Conservation (phyloP, 306 rosid species). For the Comarum palustre region DNA sequence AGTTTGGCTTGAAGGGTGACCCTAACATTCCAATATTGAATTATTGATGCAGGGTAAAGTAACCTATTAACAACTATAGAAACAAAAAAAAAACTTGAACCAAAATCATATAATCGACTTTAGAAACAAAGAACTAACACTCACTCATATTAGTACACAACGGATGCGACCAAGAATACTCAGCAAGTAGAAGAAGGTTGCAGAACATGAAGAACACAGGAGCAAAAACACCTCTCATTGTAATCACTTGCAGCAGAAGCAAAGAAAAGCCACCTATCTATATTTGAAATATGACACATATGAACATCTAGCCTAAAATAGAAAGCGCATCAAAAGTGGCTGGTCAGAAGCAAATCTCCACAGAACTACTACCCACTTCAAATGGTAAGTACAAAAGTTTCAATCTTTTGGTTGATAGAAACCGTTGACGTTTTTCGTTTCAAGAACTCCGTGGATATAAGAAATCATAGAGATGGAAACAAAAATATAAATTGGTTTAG, state of each 20-base stretch:
- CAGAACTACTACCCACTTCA: not conserved
- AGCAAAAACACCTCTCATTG: slow-evolving; percentile 25
- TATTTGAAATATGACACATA: not conserved
- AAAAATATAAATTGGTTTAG: not conserved
- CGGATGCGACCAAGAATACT: slow-evolving; percentile 30
- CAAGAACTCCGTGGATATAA: slow-evolving; percentile 6
- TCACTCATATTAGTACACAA: slow-evolving; percentile 33
- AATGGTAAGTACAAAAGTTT: not conserved
- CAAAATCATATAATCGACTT: not conserved
- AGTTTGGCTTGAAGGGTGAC: slow-evolving; percentile 26
- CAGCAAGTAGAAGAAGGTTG: slow-evolving; percentile 25
- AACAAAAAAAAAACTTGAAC: not conserved
- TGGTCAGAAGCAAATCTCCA: slow-evolving; percentile 1
- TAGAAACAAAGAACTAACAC: slow-evolving; percentile 5
- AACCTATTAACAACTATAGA: not conserved
- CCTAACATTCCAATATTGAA: slow-evolving; percentile 20
- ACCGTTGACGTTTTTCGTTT: slow-evolving; percentile 20
- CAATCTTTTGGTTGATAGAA: not conserved
- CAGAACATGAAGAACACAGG: slow-evolving; percentile 15
- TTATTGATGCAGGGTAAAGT: not conserved
- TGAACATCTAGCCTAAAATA: not conserved
- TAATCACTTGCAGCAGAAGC: not conserved
- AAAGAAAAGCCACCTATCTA: not conserved
- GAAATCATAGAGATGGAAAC: not conserved
- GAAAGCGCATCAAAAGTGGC: not conserved